These are phyloP conservation scores for Diphasiastrum complanatum DNA, from an alignment of 83 land plant species.

Conservation along the genomic window DNA sequence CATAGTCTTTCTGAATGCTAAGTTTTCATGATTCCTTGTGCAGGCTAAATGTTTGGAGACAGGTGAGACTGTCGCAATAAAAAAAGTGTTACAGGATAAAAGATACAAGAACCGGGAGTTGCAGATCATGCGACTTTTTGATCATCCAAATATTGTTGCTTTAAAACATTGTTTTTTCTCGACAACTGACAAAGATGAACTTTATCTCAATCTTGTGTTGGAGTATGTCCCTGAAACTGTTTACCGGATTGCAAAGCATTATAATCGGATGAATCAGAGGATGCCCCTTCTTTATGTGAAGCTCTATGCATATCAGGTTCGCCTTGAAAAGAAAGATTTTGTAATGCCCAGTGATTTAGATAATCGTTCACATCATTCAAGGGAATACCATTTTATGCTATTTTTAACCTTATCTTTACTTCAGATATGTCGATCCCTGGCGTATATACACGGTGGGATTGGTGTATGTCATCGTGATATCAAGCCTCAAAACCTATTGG, in stretches of 20 bases:
- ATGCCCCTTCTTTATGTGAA: slow-evolving; percentile 57
- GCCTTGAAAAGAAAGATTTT: neutral
- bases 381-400: neutral
- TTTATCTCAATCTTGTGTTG: slow-evolving; percentile 67
- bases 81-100: slow-evolving; percentile 71
- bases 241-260: slow-evolving; percentile 42
- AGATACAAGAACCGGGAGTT: slow-evolving; percentile 70
- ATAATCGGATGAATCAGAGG: slow-evolving; percentile 47
- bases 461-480: slow-evolving; percentile 75
- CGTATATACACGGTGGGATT: slow-evolving; percentile 53
- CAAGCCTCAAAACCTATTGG: slow-evolving; percentile 68
- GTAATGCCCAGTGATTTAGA: neutral
- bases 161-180: slow-evolving; percentile 60
- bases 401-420: neutral
- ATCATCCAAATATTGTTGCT: slow-evolving; percentile 57
- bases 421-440: slow-evolving; percentile 58
- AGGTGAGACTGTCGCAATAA: slow-evolving; percentile 53
- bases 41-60: slow-evolving; percentile 70
- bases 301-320: slow-evolving; percentile 57
- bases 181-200: slow-evolving; percentile 55
- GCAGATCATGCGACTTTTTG: slow-evolving; percentile 53
- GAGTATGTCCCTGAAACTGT: slow-evolving; percentile 66
- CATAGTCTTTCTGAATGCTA: neutral
- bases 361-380: too few species aligned
- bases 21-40: neutral